Evolutionary conservation across 495 filamentous ascomycete species (phyloP).

Genomic region (Bathelium albidoporum): DNA sequence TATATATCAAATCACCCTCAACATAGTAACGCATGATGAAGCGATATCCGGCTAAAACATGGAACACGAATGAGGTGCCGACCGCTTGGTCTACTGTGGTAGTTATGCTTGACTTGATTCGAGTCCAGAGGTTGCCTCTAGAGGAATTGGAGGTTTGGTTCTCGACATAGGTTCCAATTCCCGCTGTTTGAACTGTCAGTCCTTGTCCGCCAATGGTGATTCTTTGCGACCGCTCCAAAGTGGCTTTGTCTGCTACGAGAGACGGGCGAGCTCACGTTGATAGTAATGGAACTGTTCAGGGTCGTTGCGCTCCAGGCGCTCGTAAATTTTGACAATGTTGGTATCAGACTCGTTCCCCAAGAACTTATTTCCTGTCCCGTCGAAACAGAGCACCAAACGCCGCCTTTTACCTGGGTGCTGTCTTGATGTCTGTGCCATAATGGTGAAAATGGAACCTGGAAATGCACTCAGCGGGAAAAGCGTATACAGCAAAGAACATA

Average conservation of each 20-base stretch:
- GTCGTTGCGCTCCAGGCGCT: conserved; percentile 50
- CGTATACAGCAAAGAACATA: too few relatives aligned
- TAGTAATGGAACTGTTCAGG: conserved; percentile 55
- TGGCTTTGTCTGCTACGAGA: not conserved
- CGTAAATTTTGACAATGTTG: conserved; percentile 82
- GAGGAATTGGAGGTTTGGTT: not conserved
- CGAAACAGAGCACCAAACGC: conserved; percentile 59
- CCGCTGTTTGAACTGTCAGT: conserved; percentile 28
- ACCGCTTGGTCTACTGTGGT: conserved; percentile 38
- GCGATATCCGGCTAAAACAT: conserved; percentile 73
- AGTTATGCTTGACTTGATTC: not conserved
- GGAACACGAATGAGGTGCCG: conserved; percentile 68
- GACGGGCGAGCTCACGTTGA: conserved; percentile 37
- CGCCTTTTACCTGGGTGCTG: not conserved
- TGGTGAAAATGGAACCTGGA: not conserved
- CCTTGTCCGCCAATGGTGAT: not conserved
- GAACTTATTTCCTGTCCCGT: conserved; percentile 86
- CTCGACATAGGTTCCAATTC: conserved; percentile 51
- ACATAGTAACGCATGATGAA: conserved; percentile 82
- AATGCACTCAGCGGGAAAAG: too few relatives aligned
- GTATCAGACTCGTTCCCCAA: conserved; percentile 70
- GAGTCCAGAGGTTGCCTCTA: not conserved
- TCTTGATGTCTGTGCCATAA: not conserved
- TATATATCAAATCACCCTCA: conserved; percentile 66
- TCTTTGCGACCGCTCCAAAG: not conserved